Evolutionary conservation across 306 rosid species (phyloP).

Genomic region (Albizia julibrissin): DNA sequence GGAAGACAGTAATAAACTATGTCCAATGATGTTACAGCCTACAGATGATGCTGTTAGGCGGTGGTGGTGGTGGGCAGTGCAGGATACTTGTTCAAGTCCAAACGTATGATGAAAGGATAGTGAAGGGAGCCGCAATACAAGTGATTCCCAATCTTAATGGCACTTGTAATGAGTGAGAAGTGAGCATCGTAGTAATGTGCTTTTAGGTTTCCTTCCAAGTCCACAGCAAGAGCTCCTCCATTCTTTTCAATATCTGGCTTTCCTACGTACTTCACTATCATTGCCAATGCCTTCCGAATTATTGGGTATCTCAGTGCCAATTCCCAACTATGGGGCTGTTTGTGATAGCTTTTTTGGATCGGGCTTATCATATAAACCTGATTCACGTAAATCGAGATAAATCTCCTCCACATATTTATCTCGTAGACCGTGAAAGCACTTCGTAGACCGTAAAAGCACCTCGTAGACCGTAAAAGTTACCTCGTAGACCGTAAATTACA

Average conservation of each 20-base stretch:
- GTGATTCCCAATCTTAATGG: conserved; percentile 48
- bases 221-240: conserved; percentile 61
- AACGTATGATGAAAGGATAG: conserved; percentile 52
- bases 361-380: too few relatives aligned
- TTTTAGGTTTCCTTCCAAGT: conserved; percentile 47
- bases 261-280: conserved; percentile 23
- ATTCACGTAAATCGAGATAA: too few relatives aligned
- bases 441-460: too few relatives aligned
- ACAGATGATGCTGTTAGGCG: not conserved
- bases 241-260: conserved; percentile 32
- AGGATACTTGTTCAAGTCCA: conserved; percentile 45
- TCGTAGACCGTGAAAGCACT: too few relatives aligned
- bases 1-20: too few relatives aligned
- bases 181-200: conserved; percentile 50
- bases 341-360: too few relatives aligned
- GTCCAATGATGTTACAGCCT: too few relatives aligned
- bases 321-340: too few relatives aligned
- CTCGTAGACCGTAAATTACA: too few relatives aligned
- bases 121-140: conserved; percentile 50
- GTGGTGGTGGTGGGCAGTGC: conserved; percentile 29
- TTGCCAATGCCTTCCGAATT: conserved; percentile 52
- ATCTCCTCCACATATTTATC: too few relatives aligned
- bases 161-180: conserved; percentile 33
- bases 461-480: too few relatives aligned
- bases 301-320: conserved; percentile 47